Base-by-base conservation (phyloP, 805 yeast genomes). In the Soucietia sequanensis region DNA sequence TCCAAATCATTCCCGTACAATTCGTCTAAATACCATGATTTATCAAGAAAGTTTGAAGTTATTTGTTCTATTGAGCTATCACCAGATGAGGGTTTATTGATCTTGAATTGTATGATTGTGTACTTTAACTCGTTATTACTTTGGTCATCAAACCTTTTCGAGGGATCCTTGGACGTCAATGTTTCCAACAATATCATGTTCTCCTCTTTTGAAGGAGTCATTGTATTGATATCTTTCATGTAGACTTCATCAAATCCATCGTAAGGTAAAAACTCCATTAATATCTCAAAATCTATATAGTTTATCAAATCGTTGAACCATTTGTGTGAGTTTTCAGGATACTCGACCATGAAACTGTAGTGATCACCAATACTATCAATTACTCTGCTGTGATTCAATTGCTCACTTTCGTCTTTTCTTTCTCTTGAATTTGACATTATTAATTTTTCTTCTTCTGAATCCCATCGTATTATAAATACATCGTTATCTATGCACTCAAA, bases 41-140 rank as follows among this genome's bases (percentile, higher is more conserved):
- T 76, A 52, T 85, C 91, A 12, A 76, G 40, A 11, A 71, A 73
- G 39, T 76, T 78, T 5, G 57, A 49, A 19, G 85, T 81, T 16
- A 68, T 54, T 31, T 70, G 68, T 3, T 60, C 58, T 0, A 65
- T 58, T 1, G 42, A 41, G 11, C 23, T 16, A 14, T 11, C 27
- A 10, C 62, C 58, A 0, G 28, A n/a, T n/a, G n/a, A 23, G 3
- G 61, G 60, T 10, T 69, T 52, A 28, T 65, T 53, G n/a, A 50
- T 43, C 24, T 64, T 66, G 34, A 66, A 54, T 34, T 76, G 70
- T 5, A 78, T 58, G 3, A 56, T 46, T 1, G 76, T 64, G 39
- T 71, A 73, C 7, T 48, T 49, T 27, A 78, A 48, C 39, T 68
- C 73, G 2, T 60, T 37, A n/a, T 45, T 46, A 4, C 41, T 30